These are phyloP conservation scores for Halocafeteria seosinensis DNA, from an alignment of 108 stramenopile genomes.

Conservation along the genomic window DNA sequence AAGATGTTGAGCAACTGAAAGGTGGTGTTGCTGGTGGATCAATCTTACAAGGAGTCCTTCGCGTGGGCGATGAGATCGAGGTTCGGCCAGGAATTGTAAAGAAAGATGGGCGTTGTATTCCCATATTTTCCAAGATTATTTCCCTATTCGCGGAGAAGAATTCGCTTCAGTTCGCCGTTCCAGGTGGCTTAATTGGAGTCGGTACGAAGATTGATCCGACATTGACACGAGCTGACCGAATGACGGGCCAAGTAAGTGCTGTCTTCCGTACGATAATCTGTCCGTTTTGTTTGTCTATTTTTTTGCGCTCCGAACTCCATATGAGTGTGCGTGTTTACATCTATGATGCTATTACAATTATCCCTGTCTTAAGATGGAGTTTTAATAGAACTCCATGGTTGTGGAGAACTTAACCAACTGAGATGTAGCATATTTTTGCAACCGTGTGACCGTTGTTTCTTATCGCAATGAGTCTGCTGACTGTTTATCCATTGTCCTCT, in stretches of 20 bases:
- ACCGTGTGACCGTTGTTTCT: too few relatives aligned
- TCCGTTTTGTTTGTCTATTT: too few relatives aligned
- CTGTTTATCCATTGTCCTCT: too few relatives aligned
- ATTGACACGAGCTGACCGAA: conserved; percentile 86
- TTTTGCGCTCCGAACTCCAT: too few relatives aligned
- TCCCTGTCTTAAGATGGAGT: background rate
- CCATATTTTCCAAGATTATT: conserved; percentile 67
- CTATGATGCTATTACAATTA: background rate
- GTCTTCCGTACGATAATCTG: background rate
- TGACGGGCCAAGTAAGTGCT: conserved; percentile 64
- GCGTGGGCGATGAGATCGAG: conserved; percentile 96
- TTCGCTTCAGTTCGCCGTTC: conserved; percentile 90
- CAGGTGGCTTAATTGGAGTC: conserved; percentile 97
- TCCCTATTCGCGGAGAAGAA: conserved; percentile 83
- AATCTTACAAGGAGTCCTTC: conserved; percentile 85
- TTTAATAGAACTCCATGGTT: too few relatives aligned
- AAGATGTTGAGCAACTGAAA: too few relatives aligned
- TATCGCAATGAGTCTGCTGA: too few relatives aligned
- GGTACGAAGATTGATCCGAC: conserved; percentile 97
- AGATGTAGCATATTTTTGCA: too few relatives aligned
- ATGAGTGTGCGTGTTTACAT: too few relatives aligned
- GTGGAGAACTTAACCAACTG: too few relatives aligned
- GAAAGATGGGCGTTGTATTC: conserved; percentile 33
- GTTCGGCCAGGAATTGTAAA: conserved; percentile 95
- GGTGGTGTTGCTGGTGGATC: conserved; percentile 97